phyloP scores from a whole-genome alignment of 2,329 filamentous ascomycete species.

The Pyricularia pennisetigena region DNA sequence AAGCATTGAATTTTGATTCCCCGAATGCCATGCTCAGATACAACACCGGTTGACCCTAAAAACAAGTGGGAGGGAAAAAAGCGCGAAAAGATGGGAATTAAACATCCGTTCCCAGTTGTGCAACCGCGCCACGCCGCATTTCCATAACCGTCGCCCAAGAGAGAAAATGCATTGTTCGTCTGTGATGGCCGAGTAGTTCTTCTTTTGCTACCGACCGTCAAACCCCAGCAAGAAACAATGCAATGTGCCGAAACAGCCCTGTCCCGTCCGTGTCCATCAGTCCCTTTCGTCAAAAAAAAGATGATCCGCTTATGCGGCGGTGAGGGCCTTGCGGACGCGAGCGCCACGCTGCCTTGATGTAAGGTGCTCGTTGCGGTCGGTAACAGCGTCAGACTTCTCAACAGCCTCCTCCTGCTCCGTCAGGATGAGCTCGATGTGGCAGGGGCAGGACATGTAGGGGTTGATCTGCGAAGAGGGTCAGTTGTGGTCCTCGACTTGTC shows the following conservation, averaged over 20 bases:
- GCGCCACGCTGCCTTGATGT: conserved; percentile 86
- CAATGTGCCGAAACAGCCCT: conserved; percentile 1
- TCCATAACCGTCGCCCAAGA: conserved; percentile 1
- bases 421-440: conserved; percentile 99
- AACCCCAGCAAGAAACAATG: conserved; percentile 1
- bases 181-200: background rate
- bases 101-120: background rate
- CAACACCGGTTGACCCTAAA: conserved; percentile 22
- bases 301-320: conserved; percentile 45
- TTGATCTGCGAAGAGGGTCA: conserved; percentile 62
- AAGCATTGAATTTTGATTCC: conserved; percentile 16
- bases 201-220: background rate
- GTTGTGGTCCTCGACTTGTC: background rate
- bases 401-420: conserved; percentile 96
- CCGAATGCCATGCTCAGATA: conserved; percentile 27
- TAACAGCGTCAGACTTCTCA: conserved; percentile 70
- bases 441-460: conserved; percentile 99
- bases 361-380: conserved; percentile 59
- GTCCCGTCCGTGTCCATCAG: conserved; percentile 3
- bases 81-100: background rate
- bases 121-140: conserved; percentile 7
- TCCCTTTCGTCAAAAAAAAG: conserved; percentile 2
- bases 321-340: conserved; percentile 54
- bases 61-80: conserved; percentile 9
- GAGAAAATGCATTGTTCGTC: conserved; percentile 4